Conservation (phyloP, 345 rosid species). For the Brassica carinata region DNA sequence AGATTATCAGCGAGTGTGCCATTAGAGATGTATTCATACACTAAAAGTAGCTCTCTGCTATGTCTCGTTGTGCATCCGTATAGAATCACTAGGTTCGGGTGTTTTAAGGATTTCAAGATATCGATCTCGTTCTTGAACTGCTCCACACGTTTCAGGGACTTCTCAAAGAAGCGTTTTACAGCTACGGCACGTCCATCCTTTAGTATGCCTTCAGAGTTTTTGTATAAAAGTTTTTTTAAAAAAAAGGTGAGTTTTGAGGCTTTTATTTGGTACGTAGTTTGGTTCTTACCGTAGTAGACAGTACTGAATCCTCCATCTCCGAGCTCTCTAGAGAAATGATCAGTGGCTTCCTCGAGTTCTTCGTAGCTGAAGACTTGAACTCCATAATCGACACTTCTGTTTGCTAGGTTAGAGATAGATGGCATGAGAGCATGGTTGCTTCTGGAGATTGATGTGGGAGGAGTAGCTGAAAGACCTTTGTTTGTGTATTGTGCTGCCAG, state of each 20-base stretch:
- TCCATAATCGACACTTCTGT: slow-evolving; percentile 62
- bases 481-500: slow-evolving; percentile 39
- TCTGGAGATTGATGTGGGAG: slow-evolving; percentile 45
- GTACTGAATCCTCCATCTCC: slow-evolving; percentile 94
- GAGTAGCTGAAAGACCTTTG: slow-evolving; percentile 39
- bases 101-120: slow-evolving; percentile 78
- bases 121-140: slow-evolving; percentile 92
- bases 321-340: slow-evolving; percentile 64
- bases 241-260: neutral
- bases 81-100: slow-evolving; percentile 82
- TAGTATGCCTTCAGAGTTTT: slow-evolving; percentile 34
- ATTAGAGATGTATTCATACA: slow-evolving; percentile 81
- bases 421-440: slow-evolving; percentile 45
- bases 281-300: slow-evolving; percentile 73
- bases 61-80: slow-evolving; percentile 87
- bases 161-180: slow-evolving; percentile 68
- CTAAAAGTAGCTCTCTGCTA: slow-evolving; percentile 74
- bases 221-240: neutral
- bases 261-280: slow-evolving; percentile 7
- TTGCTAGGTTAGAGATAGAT: slow-evolving; percentile 50
- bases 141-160: slow-evolving; percentile 66
- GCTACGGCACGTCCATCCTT: slow-evolving; percentile 67
- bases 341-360: slow-evolving; percentile 80
- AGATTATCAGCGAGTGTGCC: slow-evolving; percentile 88
- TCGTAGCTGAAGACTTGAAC: slow-evolving; percentile 70